phyloP scores from a whole-genome alignment of 805 yeast genomes.

The Saturnispora saitoi region DNA sequence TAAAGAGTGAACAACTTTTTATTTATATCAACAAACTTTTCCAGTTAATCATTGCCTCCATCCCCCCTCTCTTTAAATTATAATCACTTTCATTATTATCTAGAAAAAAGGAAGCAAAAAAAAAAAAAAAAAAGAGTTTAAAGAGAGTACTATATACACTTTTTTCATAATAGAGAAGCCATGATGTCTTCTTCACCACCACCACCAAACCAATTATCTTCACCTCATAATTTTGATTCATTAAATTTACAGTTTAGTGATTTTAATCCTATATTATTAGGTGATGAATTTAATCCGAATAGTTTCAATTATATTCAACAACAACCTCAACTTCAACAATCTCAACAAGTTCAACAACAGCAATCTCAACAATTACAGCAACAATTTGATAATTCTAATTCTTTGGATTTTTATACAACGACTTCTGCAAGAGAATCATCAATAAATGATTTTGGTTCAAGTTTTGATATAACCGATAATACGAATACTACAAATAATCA shows the following conservation, averaged over 20 bases:
- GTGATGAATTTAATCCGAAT: background rate
- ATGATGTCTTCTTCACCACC: slow-evolving; percentile 33
- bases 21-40: no score
- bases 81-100: background rate
- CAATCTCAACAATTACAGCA: slow-evolving; percentile 5
- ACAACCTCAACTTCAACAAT: background rate
- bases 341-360: slow-evolving; percentile 2
- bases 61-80: no score
- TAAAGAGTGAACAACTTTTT: background rate
- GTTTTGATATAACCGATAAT: slow-evolving; percentile 1
- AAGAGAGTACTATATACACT: background rate
- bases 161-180: background rate
- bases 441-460: background rate
- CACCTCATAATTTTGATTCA: background rate
- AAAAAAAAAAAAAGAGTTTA: background rate
- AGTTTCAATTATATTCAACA: background rate
- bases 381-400: background rate
- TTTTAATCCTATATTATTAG: background rate
- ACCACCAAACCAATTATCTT: slow-evolving; percentile 12
- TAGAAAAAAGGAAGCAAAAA: background rate
- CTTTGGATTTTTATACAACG: slow-evolving; percentile 2
- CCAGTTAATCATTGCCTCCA: no score
- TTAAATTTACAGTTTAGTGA: background rate
- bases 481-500: background rate
- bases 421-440: background rate